Conservation (phyloP, 2,329 filamentous ascomycete genomes). For the Aspergillus uvarum region DNA sequence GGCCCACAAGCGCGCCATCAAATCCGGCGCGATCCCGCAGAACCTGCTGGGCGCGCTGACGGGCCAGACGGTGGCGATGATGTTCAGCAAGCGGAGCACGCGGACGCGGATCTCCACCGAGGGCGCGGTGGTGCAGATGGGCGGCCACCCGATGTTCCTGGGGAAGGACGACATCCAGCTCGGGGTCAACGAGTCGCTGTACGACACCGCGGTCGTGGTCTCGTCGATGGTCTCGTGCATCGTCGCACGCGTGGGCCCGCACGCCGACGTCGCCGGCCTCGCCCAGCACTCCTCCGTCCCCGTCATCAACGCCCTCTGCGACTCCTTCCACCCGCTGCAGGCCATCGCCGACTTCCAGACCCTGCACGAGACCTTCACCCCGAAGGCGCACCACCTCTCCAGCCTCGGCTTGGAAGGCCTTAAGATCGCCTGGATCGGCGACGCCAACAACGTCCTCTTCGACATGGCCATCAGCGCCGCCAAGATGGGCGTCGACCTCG, state of each 20-base stretch:
- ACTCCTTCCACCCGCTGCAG: constrained; percentile 91
- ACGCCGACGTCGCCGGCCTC: constrained; percentile 70
- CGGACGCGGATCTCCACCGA: constrained; percentile 92
- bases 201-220: constrained; percentile 87
- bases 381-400: constrained; percentile 38
- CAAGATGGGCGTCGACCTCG: constrained; percentile 82
- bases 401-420: constrained; percentile 73
- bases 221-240: constrained; percentile 90
- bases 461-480: constrained; percentile 84
- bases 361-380: constrained; percentile 73
- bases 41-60: constrained; percentile 62
- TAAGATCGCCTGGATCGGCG: constrained; percentile 94
- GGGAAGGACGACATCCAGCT: constrained; percentile 95
- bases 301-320: constrained; percentile 83
- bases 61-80: constrained; percentile 85
- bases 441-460: constrained; percentile 95
- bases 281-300: constrained; percentile 74
- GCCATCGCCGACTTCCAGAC: constrained; percentile 93
- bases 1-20: constrained; percentile 73
- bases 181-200: constrained; percentile 89
- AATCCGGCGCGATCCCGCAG: constrained; percentile 62
- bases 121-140: constrained; percentile 81
- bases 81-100: constrained; percentile 95
- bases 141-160: constrained; percentile 93
- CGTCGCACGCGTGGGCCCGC: constrained; percentile 74